Evolutionary conservation across 768 basidiomycete genomes (phyloP).

Genomic region (Omphalotus guepiniiformis): DNA sequence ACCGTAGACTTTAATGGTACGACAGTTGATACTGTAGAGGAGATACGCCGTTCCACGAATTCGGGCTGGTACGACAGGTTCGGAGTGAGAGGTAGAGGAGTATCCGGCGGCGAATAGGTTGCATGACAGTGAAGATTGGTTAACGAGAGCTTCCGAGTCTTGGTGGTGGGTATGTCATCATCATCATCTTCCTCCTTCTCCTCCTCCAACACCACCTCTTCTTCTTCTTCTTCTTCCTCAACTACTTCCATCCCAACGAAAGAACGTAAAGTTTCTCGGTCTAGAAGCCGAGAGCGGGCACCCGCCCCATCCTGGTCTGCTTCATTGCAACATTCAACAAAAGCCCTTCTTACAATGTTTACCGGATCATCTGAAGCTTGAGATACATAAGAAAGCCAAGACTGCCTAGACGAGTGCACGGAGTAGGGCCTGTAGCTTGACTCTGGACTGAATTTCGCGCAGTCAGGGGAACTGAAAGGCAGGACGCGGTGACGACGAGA

Average conservation of each 20-base stretch:
- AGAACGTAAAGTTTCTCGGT: slow-evolving; percentile 3
- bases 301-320: slow-evolving; percentile 2
- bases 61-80: not conserved
- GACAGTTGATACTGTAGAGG: too few species aligned
- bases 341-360: slow-evolving; percentile 2
- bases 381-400: not conserved
- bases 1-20: not conserved
- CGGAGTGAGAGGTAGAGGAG: slow-evolving; percentile 3
- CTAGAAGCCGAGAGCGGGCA: not conserved
- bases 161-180: not conserved
- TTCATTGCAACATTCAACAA: slow-evolving; percentile 3
- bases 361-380: slow-evolving; percentile 5
- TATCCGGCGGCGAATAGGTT: not conserved
- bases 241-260: slow-evolving; percentile 9
- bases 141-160: not conserved
- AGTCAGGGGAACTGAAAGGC: not conserved
- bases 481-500: not conserved
- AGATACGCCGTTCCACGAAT: not conserved
- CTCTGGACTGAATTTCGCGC: slow-evolving; percentile 1
- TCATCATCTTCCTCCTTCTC: too few species aligned
- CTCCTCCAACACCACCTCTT: not conserved
- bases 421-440: slow-evolving; percentile 2
- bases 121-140: not conserved
- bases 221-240: slow-evolving; percentile 8
- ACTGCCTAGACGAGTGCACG: slow-evolving; percentile 1